Conservation (phyloP, 2,329 filamentous ascomycete species). For the Claviceps sp. region DNA sequence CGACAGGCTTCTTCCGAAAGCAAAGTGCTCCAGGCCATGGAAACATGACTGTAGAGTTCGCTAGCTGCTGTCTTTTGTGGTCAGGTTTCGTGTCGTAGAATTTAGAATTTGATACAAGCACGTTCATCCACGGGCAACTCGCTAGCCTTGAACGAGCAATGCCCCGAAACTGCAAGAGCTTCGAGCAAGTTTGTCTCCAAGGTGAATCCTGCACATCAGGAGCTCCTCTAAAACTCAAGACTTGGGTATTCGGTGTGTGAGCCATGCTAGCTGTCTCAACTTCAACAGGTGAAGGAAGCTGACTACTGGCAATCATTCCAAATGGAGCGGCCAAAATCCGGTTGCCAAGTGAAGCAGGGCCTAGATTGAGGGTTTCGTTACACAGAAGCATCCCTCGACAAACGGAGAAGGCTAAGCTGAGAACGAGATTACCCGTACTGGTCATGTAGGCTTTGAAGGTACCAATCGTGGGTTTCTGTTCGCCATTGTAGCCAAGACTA, state of each 20-base stretch:
- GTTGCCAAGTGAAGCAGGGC: constrained; percentile 26
- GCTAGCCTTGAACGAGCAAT: constrained; percentile 30
- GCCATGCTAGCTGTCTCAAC: constrained; percentile 23
- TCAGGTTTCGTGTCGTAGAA: constrained; percentile 29
- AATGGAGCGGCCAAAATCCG: constrained; percentile 42
- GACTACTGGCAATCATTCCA: constrained; percentile 25
- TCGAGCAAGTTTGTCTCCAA: constrained; percentile 38
- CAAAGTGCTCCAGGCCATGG: constrained; percentile 43
- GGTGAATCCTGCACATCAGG: constrained; percentile 27
- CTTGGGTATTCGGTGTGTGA: constrained; percentile 41
- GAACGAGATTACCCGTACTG: constrained; percentile 39
- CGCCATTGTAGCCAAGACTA: constrained; percentile 9
- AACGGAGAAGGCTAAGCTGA: constrained; percentile 33
- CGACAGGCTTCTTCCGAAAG: constrained; percentile 34
- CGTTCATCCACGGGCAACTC: constrained; percentile 35
- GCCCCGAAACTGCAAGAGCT: constrained; percentile 36
- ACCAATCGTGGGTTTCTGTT: constrained; percentile 24
- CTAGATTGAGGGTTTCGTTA: constrained; percentile 28
- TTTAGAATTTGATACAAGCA: constrained; percentile 34
- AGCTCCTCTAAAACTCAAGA: constrained; percentile 27
- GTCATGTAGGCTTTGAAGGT: constrained; percentile 42
- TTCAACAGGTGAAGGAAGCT: constrained; percentile 9
- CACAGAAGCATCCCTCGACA: constrained; percentile 34
- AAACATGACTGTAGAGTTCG: constrained; percentile 26
- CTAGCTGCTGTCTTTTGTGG: constrained; percentile 24